A percentile compares a stretch with the other conserved stretches of the same genome.
Conservation (phyloP, 2,329 filamentous ascomycete species). For the Thelonectria discophora region DNA sequence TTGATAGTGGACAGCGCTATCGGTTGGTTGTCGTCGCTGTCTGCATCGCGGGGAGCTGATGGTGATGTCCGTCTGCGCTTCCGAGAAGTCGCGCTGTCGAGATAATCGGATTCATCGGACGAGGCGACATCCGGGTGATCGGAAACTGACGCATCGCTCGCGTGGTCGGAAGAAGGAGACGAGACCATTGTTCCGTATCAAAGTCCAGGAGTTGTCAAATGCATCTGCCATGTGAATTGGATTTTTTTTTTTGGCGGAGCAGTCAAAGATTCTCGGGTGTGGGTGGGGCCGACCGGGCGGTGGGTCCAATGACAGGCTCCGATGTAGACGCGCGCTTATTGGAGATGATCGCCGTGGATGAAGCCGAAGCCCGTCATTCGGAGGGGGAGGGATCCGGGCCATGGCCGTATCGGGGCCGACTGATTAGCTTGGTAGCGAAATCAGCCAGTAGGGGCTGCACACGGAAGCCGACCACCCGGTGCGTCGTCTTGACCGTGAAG, state of each 20-base stretch:
- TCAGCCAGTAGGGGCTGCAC: too few relatives aligned
- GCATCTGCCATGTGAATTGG: constrained; percentile 31
- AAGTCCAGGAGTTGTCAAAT: constrained; percentile 36
- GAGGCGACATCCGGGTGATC: constrained; percentile 29
- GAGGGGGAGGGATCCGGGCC: not conserved
- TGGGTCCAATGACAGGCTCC: constrained; percentile 25
- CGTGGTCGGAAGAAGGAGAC: constrained; percentile 31
- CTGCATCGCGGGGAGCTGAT: constrained; percentile 36
- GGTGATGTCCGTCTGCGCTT: constrained; percentile 56
- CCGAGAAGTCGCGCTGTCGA: constrained; percentile 56
- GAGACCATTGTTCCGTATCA: constrained; percentile 34
- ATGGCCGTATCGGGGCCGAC: not conserved
- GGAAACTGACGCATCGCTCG: constrained; percentile 28
- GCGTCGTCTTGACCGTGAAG: not conserved
- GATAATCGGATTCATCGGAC: constrained; percentile 57
- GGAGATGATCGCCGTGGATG: constrained; percentile 19
- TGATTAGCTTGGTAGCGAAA: constrained; percentile 1
- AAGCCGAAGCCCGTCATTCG: constrained; percentile 3
- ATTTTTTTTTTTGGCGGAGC: constrained; percentile 41
- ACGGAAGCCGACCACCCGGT: constrained; percentile 14
- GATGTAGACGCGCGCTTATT: constrained; percentile 44
- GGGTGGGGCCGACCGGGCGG: constrained; percentile 18
- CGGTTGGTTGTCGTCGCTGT: constrained; percentile 44
- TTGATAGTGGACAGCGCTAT: constrained; percentile 54
- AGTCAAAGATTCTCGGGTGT: constrained; percentile 34